phyloP scores from a whole-genome alignment of 352 stramenopile species.

The Globisporangium barbulae region DNA sequence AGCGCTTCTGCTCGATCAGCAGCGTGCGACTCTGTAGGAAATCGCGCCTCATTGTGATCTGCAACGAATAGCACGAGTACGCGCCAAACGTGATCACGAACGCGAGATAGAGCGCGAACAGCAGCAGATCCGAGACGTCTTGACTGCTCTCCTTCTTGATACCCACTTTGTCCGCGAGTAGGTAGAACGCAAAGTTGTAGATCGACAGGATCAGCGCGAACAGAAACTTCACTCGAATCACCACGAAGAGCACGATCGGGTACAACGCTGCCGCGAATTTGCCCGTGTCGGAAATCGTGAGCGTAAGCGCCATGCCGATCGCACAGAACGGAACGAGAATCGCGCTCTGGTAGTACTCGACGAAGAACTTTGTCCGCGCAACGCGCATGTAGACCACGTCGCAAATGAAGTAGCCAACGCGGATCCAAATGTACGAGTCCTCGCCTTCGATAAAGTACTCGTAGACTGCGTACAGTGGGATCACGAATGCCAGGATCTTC shows the following conservation, averaged over 20 bases:
- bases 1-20: conserved; percentile 72
- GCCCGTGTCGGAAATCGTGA: conserved; percentile 81
- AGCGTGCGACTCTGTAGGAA: conserved; percentile 81
- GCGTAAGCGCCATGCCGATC: conserved; percentile 70
- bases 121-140: conserved; percentile 42
- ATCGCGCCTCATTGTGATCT: conserved; percentile 80
- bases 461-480: conserved; percentile 69
- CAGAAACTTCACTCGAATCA: conserved; percentile 84
- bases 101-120: conserved; percentile 72
- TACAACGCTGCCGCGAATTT: conserved; percentile 82
- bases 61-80: conserved; percentile 78
- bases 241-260: conserved; percentile 74
- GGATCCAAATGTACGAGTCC: conserved; percentile 59
- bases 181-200: conserved; percentile 81
- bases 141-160: conserved; percentile 31
- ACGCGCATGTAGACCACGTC: conserved; percentile 73
- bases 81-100: conserved; percentile 73
- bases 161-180: conserved; percentile 53
- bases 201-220: conserved; percentile 70
- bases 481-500: conserved; percentile 69
- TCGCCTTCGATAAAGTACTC: conserved; percentile 66
- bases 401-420: conserved; percentile 62
- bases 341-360: conserved; percentile 69
- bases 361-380: conserved; percentile 60
- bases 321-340: conserved; percentile 71